Percentiles rank a stretch among this genome's conserved stretches.
Evolutionary conservation across 2,329 filamentous ascomycete genomes (phyloP).

Genomic region (Trichoderma aggressivum): DNA sequence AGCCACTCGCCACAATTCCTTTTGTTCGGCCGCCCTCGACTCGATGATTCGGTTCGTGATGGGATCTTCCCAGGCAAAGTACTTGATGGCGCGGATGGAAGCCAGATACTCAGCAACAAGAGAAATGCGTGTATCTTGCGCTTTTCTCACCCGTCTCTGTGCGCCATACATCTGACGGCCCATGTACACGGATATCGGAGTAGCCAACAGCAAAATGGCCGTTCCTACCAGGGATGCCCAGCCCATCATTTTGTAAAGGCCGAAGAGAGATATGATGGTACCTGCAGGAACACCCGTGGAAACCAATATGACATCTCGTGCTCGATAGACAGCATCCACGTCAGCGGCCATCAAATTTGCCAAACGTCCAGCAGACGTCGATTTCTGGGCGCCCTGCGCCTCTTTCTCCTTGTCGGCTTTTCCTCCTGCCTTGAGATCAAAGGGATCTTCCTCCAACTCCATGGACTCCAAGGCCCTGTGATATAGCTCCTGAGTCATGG

Average conservation of each 20-base stretch:
- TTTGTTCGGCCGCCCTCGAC: slow-evolving; percentile 50
- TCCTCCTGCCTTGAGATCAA: slow-evolving; percentile 28
- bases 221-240: slow-evolving; percentile 55
- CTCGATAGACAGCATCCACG: slow-evolving; percentile 51
- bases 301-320: slow-evolving; percentile 50
- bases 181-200: slow-evolving; percentile 50
- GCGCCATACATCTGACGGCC: slow-evolving; percentile 48
- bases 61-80: slow-evolving; percentile 58
- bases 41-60: slow-evolving; percentile 50
- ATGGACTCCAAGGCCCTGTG: slow-evolving; percentile 53
- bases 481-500: slow-evolving; percentile 57
- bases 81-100: slow-evolving; percentile 58
- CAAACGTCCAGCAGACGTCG: slow-evolving; percentile 48
- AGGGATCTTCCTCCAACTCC: slow-evolving; percentile 55
- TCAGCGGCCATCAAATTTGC: slow-evolving; percentile 59
- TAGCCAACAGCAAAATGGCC: slow-evolving; percentile 43
- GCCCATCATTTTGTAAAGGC: slow-evolving; percentile 53
- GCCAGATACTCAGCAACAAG: slow-evolving; percentile 56
- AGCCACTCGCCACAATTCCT: slow-evolving; percentile 51
- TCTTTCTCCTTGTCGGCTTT: slow-evolving; percentile 24
- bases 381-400: slow-evolving; percentile 30
- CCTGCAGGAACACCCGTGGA: slow-evolving; percentile 45
- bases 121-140: slow-evolving; percentile 56
- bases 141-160: slow-evolving; percentile 51
- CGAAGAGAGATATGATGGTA: slow-evolving; percentile 46